phyloP scores from a whole-genome alignment of 768 basidiomycete species.

The Pisolithus albus region DNA sequence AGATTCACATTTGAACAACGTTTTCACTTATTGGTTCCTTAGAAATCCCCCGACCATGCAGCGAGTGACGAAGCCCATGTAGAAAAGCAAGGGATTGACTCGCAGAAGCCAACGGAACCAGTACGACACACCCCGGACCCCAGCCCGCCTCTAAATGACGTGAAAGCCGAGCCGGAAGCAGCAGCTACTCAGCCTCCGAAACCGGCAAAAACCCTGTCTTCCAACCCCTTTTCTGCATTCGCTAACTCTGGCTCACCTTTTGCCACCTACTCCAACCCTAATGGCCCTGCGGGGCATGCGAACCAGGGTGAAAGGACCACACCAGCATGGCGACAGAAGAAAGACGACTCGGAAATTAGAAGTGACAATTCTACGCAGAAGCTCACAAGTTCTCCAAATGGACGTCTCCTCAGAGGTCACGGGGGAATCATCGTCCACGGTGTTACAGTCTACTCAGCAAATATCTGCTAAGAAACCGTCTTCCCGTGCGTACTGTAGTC shows the following conservation, averaged over 20 bases:
- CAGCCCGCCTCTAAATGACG: slow-evolving; percentile 4
- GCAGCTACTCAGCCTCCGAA: slow-evolving; percentile 11
- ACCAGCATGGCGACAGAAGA: slow-evolving; percentile 23
- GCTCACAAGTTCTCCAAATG: slow-evolving; percentile 18
- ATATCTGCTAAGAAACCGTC: slow-evolving; percentile 3
- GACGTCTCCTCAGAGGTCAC: slow-evolving; percentile 2
- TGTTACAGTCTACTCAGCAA: background rate
- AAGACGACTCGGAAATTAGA: slow-evolving; percentile 3
- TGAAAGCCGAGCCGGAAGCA: slow-evolving; percentile 5
- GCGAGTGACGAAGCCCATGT: background rate
- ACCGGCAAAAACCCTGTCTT: slow-evolving; percentile 1
- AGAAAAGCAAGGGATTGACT: slow-evolving; percentile 10
- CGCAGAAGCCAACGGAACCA: background rate
- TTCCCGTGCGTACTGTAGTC: slow-evolving; percentile 10
- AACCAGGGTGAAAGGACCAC: slow-evolving; percentile 9
- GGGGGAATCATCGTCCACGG: background rate
- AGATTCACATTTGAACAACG: background rate
- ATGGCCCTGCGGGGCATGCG: slow-evolving; percentile 14
- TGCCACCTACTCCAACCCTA: slow-evolving; percentile 20
- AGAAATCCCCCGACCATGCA: slow-evolving; percentile 8
- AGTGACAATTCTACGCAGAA: slow-evolving; percentile 6
- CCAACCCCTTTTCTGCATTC: slow-evolving; percentile 36
- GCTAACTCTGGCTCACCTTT: slow-evolving; percentile 32
- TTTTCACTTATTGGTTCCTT: slow-evolving; percentile 1
- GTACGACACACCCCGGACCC: slow-evolving; percentile 8